phyloP scores from a whole-genome alignment of 1,284 basidiomycete genomes.

The Omphalotus olearius region DNA sequence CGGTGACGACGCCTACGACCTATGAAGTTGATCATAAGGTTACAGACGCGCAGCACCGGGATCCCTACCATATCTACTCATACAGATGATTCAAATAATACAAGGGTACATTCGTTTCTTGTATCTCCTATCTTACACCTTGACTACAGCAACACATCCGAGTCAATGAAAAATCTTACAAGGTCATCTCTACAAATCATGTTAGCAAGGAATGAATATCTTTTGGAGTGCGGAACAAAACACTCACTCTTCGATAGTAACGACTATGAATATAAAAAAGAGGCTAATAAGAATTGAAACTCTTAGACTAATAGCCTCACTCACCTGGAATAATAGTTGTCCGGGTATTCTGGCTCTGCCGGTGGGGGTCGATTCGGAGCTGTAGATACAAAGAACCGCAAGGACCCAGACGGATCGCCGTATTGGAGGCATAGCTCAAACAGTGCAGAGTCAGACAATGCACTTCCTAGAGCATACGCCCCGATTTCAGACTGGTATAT shows the following conservation, averaged over 20 bases:
- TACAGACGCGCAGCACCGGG: no score
- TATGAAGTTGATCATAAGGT: no score
- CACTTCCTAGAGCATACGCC: conserved; percentile 54
- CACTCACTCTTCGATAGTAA: conserved; percentile 6
- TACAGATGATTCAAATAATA: no score
- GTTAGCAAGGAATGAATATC: not conserved
- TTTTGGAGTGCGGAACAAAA: not conserved
- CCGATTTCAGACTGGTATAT: conserved; percentile 76
- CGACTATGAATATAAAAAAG: not conserved
- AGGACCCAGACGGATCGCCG: conserved; percentile 61
- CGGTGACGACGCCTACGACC: no score
- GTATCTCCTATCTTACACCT: conserved; percentile 6
- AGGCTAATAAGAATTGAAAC: not conserved
- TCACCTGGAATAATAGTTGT: conserved; percentile 6
- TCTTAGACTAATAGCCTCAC: not conserved
- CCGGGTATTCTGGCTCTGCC: conserved; percentile 14
- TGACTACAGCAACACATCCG: not conserved
- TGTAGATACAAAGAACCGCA: conserved; percentile 66
- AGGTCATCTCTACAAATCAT: conserved; percentile 3
- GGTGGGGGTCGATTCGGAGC: conserved; percentile 34
- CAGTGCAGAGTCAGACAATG: conserved; percentile 55
- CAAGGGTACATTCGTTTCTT: not conserved
- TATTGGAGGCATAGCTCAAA: conserved; percentile 57
- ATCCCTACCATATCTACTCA: no score
- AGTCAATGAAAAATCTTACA: not conserved